These are phyloP conservation scores for Plantago ovata DNA, from an alignment of 257 asterid genomes.

Conservation along the genomic window DNA sequence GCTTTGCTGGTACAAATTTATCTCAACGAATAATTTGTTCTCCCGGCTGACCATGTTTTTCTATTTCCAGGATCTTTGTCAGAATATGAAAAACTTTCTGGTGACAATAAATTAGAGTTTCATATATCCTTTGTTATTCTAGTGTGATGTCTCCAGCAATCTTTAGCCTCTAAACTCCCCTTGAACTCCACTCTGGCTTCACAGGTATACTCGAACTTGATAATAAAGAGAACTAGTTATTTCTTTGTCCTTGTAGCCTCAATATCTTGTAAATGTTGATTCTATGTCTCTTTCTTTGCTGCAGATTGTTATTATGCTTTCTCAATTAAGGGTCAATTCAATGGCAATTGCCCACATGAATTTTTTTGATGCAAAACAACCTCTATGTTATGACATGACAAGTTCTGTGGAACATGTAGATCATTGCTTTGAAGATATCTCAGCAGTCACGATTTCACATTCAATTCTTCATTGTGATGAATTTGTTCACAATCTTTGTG, in stretches of 20 bases:
- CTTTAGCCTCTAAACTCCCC: constrained; percentile 48
- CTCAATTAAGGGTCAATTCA: constrained; percentile 82
- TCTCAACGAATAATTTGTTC: constrained; percentile 14
- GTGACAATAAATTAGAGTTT: constrained; percentile 74
- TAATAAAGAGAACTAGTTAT: constrained; percentile 8
- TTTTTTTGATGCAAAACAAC: constrained; percentile 44
- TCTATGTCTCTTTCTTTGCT: constrained; percentile 12
- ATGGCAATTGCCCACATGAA: constrained; percentile 80
- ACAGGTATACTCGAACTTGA: constrained; percentile 53
- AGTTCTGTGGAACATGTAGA: constrained; percentile 81
- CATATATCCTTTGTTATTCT: constrained; percentile 71
- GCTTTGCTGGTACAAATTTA: constrained; percentile 12
- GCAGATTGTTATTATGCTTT: constrained; percentile 67
- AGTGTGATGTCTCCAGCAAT: constrained; percentile 62
- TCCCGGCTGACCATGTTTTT: constrained; percentile 27
- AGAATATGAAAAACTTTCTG: constrained; percentile 62
- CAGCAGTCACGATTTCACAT: too few relatives aligned
- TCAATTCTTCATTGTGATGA: too few relatives aligned
- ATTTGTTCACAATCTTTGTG: too few relatives aligned
- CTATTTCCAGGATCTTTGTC: constrained; percentile 69
- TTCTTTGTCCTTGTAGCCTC: neutral
- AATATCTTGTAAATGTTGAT: neutral
- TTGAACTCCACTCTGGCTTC: constrained; percentile 43
- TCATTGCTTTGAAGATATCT: constrained; percentile 15
- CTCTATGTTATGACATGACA: constrained; percentile 39